phyloP scores from a whole-genome alignment of 2,329 filamentous ascomycete species.

The Alternaria conjuncta region DNA sequence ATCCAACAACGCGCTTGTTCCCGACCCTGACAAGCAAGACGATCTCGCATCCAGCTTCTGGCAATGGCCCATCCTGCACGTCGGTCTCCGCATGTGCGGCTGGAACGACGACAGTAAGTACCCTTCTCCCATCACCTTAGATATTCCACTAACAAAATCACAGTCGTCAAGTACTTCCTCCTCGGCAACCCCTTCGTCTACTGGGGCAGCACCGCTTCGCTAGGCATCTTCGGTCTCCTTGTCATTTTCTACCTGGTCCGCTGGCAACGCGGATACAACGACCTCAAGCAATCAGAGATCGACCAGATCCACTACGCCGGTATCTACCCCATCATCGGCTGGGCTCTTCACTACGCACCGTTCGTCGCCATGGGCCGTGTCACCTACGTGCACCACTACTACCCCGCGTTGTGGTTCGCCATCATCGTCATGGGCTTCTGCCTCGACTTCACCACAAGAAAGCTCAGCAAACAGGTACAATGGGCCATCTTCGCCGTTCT shows the following conservation, averaged over 20 bases:
- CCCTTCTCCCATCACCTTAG: background rate
- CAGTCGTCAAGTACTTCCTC: conserved; percentile 92
- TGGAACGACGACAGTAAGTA: conserved; percentile 81
- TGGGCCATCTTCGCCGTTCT: conserved; percentile 74
- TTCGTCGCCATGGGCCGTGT: conserved; percentile 98
- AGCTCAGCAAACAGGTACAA: conserved; percentile 68
- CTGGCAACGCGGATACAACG: conserved; percentile 93
- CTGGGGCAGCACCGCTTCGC: conserved; percentile 85
- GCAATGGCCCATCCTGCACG: conserved; percentile 97
- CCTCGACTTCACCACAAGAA: conserved; percentile 79
- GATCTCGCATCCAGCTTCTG: conserved; percentile 96
- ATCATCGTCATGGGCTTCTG: conserved; percentile 90
- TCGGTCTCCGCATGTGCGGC: conserved; percentile 96
- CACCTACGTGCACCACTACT: conserved; percentile 99
- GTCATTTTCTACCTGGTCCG: conserved; percentile 85
- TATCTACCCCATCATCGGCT: conserved; percentile 88
- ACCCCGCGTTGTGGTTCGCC: conserved; percentile 96
- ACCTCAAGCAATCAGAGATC: conserved; percentile 79
- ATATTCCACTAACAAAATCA: conserved; percentile 16
- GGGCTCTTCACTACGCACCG: conserved; percentile 95
- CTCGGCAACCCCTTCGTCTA: conserved; percentile 96
- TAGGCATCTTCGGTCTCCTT: conserved; percentile 74
- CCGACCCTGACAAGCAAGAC: conserved; percentile 98
- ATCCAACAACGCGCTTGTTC: conserved; percentile 96
- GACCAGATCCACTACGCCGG: conserved; percentile 95